Base-by-base conservation (phyloP, 2,329 filamentous ascomycete genomes). In the Niveomyces coronatus region DNA sequence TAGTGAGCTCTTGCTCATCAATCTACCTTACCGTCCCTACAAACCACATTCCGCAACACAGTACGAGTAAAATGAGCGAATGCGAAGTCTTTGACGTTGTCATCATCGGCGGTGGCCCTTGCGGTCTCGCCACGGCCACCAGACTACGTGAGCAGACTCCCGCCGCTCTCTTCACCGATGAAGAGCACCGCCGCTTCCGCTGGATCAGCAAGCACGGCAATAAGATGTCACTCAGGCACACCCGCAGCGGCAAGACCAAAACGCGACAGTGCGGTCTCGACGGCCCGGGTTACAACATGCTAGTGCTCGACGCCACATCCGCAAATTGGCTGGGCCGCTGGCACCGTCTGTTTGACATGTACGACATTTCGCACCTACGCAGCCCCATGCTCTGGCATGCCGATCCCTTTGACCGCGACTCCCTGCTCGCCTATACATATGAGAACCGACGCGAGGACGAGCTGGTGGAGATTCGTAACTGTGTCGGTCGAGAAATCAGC, bases 381-480 rank as follows among this genome's bases (percentile, higher is more conserved):
- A 87, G 82, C 47, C 84, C 82, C 0, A 83, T 89, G 79, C 82
- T 88, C 50, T 89, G 86, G 62, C 84, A 91, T 51, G 68, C 85
- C 11, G 83, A 89, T 50, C 84, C 84, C 0, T 66, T 72, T 1
- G 83, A 89, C 55, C 67, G 82, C 2, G 84, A 89, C 59, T 79
- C 79, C 0, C 60, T 89, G 48, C 60, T 88, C 16, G 79, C 76
- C 1, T 83, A 79, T 56, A 71, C 81, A 0, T 76, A 82, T 48
- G 67, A 72, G 40, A 63, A 70, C 14, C 68, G 69, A 0, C 61
- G 76, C n/a, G 70, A 76, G 41, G 57, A 60, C 5, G 82, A 89
- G 49, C 57, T 87, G 8, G 64, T 72, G 32, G 81, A 88, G 57
- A 79, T 89, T 33, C 63, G 70, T 1, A 79, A 80, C 3, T 86